Conservation (phyloP, 441 rosid species). For the Euphorbia corollata region DNA sequence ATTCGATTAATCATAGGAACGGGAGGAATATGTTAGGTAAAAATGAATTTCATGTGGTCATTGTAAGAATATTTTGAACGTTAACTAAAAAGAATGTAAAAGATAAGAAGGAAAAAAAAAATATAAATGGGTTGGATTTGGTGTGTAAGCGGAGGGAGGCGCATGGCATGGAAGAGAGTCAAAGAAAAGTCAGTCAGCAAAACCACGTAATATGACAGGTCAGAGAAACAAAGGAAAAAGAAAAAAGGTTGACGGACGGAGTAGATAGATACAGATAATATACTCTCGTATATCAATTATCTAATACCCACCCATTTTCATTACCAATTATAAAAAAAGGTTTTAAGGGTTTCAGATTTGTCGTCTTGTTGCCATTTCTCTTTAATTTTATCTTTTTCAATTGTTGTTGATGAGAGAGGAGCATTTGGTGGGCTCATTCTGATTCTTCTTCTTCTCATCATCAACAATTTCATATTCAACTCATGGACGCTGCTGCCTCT, state of each 20-base stretch:
- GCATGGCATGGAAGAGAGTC: neutral
- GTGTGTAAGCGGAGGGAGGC: no score
- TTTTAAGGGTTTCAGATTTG: conserved; percentile 5
- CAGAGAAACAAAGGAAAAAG: no score
- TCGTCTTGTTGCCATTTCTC: conserved; percentile 10
- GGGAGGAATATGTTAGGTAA: no score
- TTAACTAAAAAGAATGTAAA: no score
- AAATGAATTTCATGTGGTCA: no score
- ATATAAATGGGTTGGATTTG: no score
- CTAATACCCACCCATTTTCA: neutral
- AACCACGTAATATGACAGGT: no score
- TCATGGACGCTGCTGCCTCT: conserved; percentile 11
- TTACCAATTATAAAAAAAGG: no score
- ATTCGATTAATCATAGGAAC: no score
- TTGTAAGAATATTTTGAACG: no score
- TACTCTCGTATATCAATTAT: neutral
- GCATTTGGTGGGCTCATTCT: conserved; percentile 12
- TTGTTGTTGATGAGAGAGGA: neutral
- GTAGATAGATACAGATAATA: neutral
- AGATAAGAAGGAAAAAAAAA: no score
- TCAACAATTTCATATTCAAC: conserved; percentile 9
- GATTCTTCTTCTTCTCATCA: conserved; percentile 6
- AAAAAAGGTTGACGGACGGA: neutral
- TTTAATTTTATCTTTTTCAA: neutral
- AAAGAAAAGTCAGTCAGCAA: neutral